A percentile compares a stretch with the other conserved stretches of the same genome.
Conservation (phyloP, 306 rosid genomes). For the Albizia julibrissin region DNA sequence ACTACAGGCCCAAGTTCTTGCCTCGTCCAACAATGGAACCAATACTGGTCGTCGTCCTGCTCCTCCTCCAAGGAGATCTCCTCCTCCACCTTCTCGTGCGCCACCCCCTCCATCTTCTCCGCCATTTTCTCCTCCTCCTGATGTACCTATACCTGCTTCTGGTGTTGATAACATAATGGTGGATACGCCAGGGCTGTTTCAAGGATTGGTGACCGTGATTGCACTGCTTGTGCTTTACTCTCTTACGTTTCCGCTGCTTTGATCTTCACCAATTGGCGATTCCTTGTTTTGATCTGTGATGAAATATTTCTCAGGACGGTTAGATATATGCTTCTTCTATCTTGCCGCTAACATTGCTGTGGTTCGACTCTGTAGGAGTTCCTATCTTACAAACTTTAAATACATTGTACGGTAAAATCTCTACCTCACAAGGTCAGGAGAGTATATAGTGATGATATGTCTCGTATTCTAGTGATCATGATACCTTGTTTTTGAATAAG, state of each 20-base stretch:
- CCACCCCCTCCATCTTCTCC: background rate
- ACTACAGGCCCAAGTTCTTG: slow-evolving; percentile 55
- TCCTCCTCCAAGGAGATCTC: background rate
- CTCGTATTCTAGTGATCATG: background rate
- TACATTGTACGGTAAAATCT: background rate
- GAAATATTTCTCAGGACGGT: background rate
- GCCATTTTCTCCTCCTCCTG: background rate
- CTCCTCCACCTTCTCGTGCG: background rate
- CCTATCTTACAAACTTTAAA: background rate
- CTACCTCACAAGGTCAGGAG: background rate
- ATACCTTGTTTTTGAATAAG: background rate
- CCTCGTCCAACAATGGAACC: slow-evolving; percentile 44
- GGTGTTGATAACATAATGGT: slow-evolving; percentile 1
- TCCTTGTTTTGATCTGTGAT: slow-evolving; percentile 19
- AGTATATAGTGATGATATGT: background rate
- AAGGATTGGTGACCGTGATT: slow-evolving; percentile 23
- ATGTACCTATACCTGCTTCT: slow-evolving; percentile 28
- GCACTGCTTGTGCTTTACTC: slow-evolving; percentile 26
- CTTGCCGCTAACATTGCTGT: slow-evolving; percentile 5
- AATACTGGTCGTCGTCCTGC: background rate
- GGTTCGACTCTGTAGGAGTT: background rate
- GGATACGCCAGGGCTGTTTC: background rate
- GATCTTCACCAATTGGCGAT: slow-evolving; percentile 17
- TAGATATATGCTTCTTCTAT: background rate
- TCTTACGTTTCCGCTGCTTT: background rate